Conservation (phyloP, 2,329 filamentous ascomycete genomes). For the Cyphellophora attinorum region DNA sequence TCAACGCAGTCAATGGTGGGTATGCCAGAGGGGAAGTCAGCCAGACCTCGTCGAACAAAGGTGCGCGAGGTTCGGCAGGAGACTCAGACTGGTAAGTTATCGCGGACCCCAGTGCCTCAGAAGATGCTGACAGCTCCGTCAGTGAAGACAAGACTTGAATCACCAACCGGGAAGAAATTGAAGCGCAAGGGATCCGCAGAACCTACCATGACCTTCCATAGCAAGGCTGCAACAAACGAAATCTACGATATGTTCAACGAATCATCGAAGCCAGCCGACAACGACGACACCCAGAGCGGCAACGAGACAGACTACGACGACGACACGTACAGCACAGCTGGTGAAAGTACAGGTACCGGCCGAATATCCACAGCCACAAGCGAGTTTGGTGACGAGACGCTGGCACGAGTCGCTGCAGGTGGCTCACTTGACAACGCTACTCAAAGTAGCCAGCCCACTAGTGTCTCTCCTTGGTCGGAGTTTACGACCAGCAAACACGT, state of each 20-base stretch:
- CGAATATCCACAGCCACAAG: constrained; percentile 54
- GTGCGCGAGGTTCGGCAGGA: constrained; percentile 73
- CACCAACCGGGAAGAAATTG: constrained; percentile 74
- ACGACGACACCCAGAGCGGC: constrained; percentile 48
- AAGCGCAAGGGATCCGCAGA: constrained; percentile 68
- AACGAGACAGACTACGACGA: constrained; percentile 57
- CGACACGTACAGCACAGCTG: constrained; percentile 73
- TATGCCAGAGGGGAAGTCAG: constrained; percentile 16
- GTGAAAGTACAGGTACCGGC: constrained; percentile 73
- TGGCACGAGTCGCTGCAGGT: constrained; percentile 9
- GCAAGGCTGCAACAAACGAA: constrained; percentile 87
- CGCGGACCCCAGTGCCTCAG: too few relatives aligned
- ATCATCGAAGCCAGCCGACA: constrained; percentile 48
- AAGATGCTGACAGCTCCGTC: constrained; percentile 3
- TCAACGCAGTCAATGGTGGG: constrained; percentile 17
- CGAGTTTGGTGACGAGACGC: constrained; percentile 52
- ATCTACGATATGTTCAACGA: constrained; percentile 97
- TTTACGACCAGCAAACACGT: constrained; percentile 68
- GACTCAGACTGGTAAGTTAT: constrained; percentile 78
- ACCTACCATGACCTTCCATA: constrained; percentile 98
- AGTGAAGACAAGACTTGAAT: constrained; percentile 92
- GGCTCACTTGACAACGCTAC: not conserved
- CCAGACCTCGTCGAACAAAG: constrained; percentile 61
- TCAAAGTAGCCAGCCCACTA: constrained; percentile 8
- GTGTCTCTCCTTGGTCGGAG: constrained; percentile 68